These are phyloP conservation scores for Phialophora macrospora DNA, from an alignment of 2,329 filamentous ascomycete genomes.

Conservation along the genomic window DNA sequence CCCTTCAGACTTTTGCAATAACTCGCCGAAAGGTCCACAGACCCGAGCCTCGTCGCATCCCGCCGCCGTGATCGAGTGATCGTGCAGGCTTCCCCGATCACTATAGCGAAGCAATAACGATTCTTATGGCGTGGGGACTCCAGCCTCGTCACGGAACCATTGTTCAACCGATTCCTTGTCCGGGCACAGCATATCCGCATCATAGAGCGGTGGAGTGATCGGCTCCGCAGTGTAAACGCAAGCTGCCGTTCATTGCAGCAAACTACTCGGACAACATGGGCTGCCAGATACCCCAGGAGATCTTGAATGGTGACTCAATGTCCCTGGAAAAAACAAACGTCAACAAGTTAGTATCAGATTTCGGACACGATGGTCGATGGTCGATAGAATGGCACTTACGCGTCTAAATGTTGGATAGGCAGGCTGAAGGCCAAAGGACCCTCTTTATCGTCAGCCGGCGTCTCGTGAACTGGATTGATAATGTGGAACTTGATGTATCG, in stretches of 20 bases:
- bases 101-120: background rate
- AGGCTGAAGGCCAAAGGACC: constrained; percentile 9
- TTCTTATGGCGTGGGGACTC: background rate
- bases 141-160: background rate
- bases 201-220: background rate
- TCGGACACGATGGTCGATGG: background rate
- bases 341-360: background rate
- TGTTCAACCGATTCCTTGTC: background rate
- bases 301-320: constrained; percentile 18
- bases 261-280: constrained; percentile 4
- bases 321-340: background rate
- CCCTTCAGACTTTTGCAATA: background rate
- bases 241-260: background rate
- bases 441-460: background rate
- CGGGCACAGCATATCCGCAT: background rate
- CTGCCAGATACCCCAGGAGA: constrained; percentile 27
- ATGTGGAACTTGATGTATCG: constrained; percentile 19
- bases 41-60: background rate
- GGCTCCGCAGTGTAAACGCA: too few relatives aligned
- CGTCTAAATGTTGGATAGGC: constrained; percentile 15
- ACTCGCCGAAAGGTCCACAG: background rate
- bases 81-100: background rate
- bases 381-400: constrained; percentile 19
- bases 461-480: constrained; percentile 9
- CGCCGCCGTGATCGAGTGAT: background rate